These are phyloP conservation scores for Podaxis mareebaensis DNA, from an alignment of 768 basidiomycete species.

Conservation along the genomic window DNA sequence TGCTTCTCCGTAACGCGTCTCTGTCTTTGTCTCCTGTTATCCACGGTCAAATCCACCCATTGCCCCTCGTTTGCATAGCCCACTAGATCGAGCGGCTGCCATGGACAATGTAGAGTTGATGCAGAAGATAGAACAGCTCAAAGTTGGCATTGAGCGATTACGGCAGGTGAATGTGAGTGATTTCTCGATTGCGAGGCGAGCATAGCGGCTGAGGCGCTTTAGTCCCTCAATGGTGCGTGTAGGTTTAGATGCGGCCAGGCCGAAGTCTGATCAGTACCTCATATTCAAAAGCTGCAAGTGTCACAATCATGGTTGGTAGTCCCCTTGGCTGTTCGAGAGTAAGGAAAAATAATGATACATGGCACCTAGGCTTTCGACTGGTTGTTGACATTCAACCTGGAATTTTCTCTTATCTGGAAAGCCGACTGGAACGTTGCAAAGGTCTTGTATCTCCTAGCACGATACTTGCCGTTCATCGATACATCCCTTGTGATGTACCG, in stretches of 20 bases:
- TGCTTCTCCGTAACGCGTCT: too few species aligned
- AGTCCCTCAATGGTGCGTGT: not conserved
- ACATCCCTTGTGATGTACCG: not conserved
- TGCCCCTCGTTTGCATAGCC: too few species aligned
- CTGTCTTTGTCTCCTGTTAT: too few species aligned
- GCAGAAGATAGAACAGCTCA: not conserved
- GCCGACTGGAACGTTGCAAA: constrained; percentile 8
- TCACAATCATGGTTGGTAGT: not conserved
- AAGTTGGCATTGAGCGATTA: not conserved
- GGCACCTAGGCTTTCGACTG: constrained; percentile 13
- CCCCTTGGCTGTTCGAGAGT: not conserved
- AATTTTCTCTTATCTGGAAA: constrained; percentile 13
- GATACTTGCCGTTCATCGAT: constrained; percentile 13
- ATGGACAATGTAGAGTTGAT: not conserved
- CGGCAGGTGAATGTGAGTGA: not conserved
- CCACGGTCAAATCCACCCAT: too few species aligned
- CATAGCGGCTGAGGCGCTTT: not conserved
- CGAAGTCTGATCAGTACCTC: not conserved
- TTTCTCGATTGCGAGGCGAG: not conserved
- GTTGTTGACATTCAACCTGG: constrained; percentile 7
- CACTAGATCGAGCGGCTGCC: too few species aligned
- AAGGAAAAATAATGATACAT: not conserved
- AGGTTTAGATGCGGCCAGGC: not conserved
- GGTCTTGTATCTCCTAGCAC: constrained; percentile 13
- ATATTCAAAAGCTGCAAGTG: not conserved